Conservation (phyloP, 164 flowering plant genomes). For the Piper betle region DNA sequence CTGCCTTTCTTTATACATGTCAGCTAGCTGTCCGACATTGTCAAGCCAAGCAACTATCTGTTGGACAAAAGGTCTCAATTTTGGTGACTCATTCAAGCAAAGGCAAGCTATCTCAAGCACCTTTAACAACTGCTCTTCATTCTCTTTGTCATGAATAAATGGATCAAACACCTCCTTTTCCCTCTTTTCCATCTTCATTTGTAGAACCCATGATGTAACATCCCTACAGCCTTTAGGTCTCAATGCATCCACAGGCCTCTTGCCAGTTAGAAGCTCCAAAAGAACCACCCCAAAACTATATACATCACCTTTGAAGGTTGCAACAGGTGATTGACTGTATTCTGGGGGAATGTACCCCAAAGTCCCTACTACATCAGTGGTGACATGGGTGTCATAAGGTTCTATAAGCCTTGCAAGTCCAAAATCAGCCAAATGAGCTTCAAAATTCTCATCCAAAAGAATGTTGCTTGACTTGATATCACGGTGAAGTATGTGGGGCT, state of each 20-base stretch:
- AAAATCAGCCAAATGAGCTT: conserved; percentile 79
- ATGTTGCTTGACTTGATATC: conserved; percentile 82
- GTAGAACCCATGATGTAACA: conserved; percentile 63
- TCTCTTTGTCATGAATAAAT: conserved; percentile 34
- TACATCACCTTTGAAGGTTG: conserved; percentile 74
- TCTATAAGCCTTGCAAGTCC: conserved; percentile 70
- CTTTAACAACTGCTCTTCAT: conserved; percentile 27
- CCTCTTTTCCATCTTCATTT: conserved; percentile 48
- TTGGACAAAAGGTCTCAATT: conserved; percentile 44
- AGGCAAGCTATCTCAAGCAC: conserved; percentile 56
- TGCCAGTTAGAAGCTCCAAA: conserved; percentile 73
- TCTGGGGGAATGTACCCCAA: conserved; percentile 87
- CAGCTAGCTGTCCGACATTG: conserved; percentile 15
- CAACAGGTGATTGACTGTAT: conserved; percentile 55
- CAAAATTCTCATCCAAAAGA: conserved; percentile 55
- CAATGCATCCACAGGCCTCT: conserved; percentile 74
- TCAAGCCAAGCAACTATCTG: conserved; percentile 64
- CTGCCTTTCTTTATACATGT: neutral
- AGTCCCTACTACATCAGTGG: conserved; percentile 79
- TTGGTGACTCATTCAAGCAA: conserved; percentile 52
- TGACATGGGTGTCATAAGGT: conserved; percentile 66
- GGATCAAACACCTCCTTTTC: conserved; percentile 57
- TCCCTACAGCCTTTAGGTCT: conserved; percentile 46
- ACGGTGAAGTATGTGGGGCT: conserved; percentile 67
- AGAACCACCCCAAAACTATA: conserved; percentile 87